Percentiles rank a stretch among this genome's conserved stretches.
Conservation (phyloP, 805 yeast genomes). For the Saccharomycopsis lassenensis region DNA sequence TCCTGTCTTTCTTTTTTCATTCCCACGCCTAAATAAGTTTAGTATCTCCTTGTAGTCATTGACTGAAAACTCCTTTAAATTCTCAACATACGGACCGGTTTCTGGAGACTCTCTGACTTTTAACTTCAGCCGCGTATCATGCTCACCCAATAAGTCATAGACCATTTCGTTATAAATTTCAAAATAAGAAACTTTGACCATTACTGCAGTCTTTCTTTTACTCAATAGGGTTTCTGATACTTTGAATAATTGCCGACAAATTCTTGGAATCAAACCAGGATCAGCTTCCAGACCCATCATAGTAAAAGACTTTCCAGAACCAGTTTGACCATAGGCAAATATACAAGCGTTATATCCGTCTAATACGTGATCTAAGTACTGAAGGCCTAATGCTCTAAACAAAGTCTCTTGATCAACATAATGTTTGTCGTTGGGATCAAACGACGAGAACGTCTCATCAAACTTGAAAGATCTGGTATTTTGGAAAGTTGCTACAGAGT, state of each 20-base stretch:
- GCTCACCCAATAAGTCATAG: conserved; percentile 40
- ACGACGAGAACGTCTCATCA: conserved; percentile 44
- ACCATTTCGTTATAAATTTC: conserved; percentile 76
- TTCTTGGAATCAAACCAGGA: conserved; percentile 57
- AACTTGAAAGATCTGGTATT: conserved; percentile 35
- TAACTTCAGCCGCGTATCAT: conserved; percentile 22
- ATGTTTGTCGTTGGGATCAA: conserved; percentile 24
- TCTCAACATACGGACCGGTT: conserved; percentile 66
- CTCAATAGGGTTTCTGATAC: conserved; percentile 29
- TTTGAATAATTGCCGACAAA: conserved; percentile 43
- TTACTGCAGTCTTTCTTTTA: conserved; percentile 28
- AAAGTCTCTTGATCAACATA: conserved; percentile 40
- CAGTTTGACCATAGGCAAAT: conserved; percentile 77
- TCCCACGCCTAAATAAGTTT: conserved; percentile 39
- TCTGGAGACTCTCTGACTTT: conserved; percentile 56
- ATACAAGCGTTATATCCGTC: conserved; percentile 67
- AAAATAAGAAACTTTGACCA: conserved; percentile 47
- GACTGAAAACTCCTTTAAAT: conserved; percentile 42
- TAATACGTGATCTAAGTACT: conserved; percentile 49
- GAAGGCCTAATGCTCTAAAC: conserved; percentile 45
- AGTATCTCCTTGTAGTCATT: conserved; percentile 39
- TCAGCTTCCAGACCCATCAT: conserved; percentile 49
- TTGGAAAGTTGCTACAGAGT: too few relatives aligned
- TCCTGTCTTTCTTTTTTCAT: conserved; percentile 51
- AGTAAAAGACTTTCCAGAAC: conserved; percentile 75